Evolutionary conservation across 352 stramenopile species (phyloP).

Genomic region (Phytopythium aichiense): DNA sequence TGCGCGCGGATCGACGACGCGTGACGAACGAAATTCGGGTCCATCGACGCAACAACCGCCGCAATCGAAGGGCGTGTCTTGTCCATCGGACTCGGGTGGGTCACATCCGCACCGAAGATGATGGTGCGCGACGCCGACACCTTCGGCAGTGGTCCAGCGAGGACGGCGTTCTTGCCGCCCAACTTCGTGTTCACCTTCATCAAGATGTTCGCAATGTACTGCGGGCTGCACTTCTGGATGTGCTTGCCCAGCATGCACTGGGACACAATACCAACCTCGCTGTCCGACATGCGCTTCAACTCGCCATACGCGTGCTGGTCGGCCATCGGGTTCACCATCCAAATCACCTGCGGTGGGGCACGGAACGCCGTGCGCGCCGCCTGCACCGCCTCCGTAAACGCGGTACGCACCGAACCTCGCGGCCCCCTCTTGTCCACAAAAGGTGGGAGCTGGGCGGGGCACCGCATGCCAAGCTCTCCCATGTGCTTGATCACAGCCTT

Average conservation of each 20-base stretch:
- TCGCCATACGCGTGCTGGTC: conserved; percentile 55
- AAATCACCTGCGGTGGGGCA: conserved; percentile 38
- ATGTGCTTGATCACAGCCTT: conserved; percentile 48
- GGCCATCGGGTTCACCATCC: conserved; percentile 46
- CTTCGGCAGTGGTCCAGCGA: conserved; percentile 36
- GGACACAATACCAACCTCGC: conserved; percentile 61
- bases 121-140: conserved; percentile 55
- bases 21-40: conserved; percentile 67
- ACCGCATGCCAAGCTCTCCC: conserved; percentile 51
- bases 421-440: conserved; percentile 37
- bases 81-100: conserved; percentile 71
- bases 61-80: conserved; percentile 72
- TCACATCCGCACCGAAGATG: conserved; percentile 83
- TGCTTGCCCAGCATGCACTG: conserved; percentile 79
- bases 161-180: conserved; percentile 56
- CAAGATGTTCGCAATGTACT: conserved; percentile 75
- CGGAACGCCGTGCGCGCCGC: conserved; percentile 27
- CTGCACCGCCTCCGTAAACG: conserved; percentile 39
- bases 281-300: conserved; percentile 75
- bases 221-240: conserved; percentile 44
- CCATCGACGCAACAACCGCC: conserved; percentile 78
- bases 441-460: conserved; percentile 25
- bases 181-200: conserved; percentile 83
- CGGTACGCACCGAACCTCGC: conserved; percentile 24
- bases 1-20: conserved; percentile 62